These are phyloP conservation scores for Aegilops speltoides DNA, from an alignment of 176 grass and related monocot genomes.

Conservation along the genomic window DNA sequence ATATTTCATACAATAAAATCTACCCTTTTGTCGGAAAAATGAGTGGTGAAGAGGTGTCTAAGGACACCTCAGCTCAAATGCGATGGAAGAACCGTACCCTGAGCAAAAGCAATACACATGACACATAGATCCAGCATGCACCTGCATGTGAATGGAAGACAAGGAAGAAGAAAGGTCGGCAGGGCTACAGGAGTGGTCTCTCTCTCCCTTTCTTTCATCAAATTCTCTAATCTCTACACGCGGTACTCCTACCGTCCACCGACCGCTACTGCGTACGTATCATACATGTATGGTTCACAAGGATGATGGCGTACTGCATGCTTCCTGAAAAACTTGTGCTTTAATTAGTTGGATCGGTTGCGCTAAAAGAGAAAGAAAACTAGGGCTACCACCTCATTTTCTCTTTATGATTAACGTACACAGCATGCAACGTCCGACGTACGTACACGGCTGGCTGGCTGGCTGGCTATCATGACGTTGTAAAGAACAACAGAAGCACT, in stretches of 20 bases:
- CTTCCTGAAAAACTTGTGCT: not conserved
- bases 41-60: not conserved
- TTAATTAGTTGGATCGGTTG: not conserved
- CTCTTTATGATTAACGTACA: not conserved
- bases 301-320: not conserved
- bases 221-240: too few species aligned
- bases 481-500: slow-evolving; percentile 3
- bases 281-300: not conserved
- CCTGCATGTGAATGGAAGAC: not conserved
- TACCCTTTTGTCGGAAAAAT: too few species aligned
- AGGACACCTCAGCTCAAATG: not conserved
- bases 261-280: not conserved
- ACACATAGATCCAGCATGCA: not conserved
- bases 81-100: not conserved
- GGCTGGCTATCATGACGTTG: slow-evolving; percentile 9
- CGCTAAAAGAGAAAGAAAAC: not conserved
- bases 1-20: too few species aligned
- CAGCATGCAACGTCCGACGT: not conserved
- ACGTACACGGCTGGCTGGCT: not conserved
- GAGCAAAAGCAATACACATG: not conserved
- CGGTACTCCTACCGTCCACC: not conserved
- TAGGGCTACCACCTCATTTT: not conserved
- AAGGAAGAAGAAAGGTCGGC: not conserved
- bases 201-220: not conserved
- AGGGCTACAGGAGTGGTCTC: not conserved